Percentiles rank a stretch among this genome's conserved stretches.
Evolutionary conservation across 2,329 filamentous ascomycete species (phyloP).

Genomic region (Talaromyces funiculosus): DNA sequence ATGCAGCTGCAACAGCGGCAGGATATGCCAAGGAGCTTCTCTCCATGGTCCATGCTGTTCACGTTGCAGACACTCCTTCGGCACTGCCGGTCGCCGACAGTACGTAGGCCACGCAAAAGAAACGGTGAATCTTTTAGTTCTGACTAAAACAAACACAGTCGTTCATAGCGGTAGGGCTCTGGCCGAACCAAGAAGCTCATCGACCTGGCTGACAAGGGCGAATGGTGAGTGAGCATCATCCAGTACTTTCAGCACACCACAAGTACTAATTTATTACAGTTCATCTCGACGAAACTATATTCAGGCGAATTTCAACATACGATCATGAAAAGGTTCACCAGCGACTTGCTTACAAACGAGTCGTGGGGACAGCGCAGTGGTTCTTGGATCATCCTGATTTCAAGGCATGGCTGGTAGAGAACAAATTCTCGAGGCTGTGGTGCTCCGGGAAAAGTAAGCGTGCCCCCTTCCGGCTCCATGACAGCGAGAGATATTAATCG

Average conservation of each 20-base stretch:
- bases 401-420: constrained; percentile 16
- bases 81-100: neutral
- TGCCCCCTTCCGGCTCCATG: neutral
- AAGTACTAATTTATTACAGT: neutral
- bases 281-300: constrained; percentile 3
- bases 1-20: constrained; percentile 10
- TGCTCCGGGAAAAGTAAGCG: constrained; percentile 20
- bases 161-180: neutral
- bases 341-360: constrained; percentile 17
- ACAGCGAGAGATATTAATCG: neutral
- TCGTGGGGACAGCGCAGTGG: constrained; percentile 19
- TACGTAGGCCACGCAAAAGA: neutral
- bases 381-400: constrained; percentile 15
- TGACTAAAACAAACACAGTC: neutral
- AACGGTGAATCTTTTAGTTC: neutral
- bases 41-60: neutral
- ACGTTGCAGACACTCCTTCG: neutral
- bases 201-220: neutral
- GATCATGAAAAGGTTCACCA: constrained; percentile 18
- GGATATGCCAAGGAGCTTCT: constrained; percentile 11
- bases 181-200: neutral
- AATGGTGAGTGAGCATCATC: neutral
- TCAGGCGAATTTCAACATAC: constrained; percentile 17
- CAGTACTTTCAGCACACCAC: neutral
- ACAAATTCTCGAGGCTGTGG: constrained; percentile 15